Evolutionary conservation across 768 basidiomycete species (phyloP).

Genomic region (Tricholoma flavovirens): DNA sequence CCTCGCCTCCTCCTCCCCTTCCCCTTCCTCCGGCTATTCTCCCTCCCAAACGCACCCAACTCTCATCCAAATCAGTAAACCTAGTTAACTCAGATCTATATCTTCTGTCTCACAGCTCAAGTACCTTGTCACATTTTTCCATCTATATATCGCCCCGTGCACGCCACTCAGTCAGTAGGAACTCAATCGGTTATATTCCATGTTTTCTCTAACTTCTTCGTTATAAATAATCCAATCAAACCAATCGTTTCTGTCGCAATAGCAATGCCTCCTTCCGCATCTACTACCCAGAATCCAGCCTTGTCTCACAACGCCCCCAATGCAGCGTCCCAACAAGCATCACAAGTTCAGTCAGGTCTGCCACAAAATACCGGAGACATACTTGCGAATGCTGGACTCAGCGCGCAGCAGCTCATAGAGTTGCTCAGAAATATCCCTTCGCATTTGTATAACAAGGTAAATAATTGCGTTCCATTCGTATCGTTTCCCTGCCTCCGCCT

Average conservation of each 20-base stretch:
- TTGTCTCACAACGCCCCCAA: constrained; percentile 29
- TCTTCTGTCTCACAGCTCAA: not conserved
- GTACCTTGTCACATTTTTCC: not conserved
- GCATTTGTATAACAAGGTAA: constrained; percentile 50
- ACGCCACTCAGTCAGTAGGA: not conserved
- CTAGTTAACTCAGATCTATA: not conserved
- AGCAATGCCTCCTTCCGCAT: constrained; percentile 32
- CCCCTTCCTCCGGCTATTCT: not conserved
- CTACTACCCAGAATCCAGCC: constrained; percentile 33
- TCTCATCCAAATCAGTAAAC: not conserved
- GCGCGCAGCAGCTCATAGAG: constrained; percentile 52
- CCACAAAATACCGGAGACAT: constrained; percentile 19
- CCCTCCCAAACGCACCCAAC: not conserved
- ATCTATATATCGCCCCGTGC: not conserved
- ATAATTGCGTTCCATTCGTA: constrained; percentile 10
- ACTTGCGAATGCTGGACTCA: constrained; percentile 31
- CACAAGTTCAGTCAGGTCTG: constrained; percentile 22
- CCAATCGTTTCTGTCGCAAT: not conserved
- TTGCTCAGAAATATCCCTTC: constrained; percentile 51
- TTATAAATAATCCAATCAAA: not conserved
- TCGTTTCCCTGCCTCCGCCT: constrained; percentile 1
- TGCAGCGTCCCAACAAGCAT: constrained; percentile 23
- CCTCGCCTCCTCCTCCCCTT: constrained; percentile 8
- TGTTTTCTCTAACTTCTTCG: not conserved
- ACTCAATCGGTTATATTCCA: not conserved